phyloP scores from a whole-genome alignment of 345 rosid species.

The Hibiscus syriacus region DNA sequence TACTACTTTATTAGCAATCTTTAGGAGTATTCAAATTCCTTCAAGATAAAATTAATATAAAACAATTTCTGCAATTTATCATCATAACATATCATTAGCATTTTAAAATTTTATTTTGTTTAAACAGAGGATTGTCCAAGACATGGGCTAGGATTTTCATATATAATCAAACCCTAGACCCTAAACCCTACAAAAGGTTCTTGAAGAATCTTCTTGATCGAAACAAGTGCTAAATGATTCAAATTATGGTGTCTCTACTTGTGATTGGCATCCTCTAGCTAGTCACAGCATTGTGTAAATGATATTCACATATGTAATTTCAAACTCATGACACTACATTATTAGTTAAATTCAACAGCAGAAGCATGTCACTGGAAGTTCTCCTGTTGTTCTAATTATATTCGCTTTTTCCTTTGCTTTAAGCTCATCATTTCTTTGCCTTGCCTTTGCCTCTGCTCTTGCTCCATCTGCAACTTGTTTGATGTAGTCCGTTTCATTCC shows the following conservation, averaged over 20 bases:
- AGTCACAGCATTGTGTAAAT: neutral
- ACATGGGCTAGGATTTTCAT: neutral
- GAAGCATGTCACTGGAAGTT: too few species aligned
- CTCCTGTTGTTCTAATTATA: too few species aligned
- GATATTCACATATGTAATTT: neutral
- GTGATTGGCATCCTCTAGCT: neutral
- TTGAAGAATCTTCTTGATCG: neutral
- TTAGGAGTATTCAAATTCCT: neutral
- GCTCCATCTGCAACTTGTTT: constrained; percentile 43
- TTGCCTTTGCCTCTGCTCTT: constrained; percentile 47
- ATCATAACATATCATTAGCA: neutral
- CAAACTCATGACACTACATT: neutral
- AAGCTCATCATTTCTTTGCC: too few species aligned
- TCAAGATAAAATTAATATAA: neutral
- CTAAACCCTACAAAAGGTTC: neutral
- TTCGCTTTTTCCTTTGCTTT: too few species aligned
- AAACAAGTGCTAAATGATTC: neutral
- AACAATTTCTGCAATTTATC: neutral
- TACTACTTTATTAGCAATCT: neutral
- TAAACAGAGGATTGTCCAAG: neutral
- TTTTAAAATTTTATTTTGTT: neutral
- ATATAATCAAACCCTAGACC: neutral
- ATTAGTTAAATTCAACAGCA: constrained; percentile 31
- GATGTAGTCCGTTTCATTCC: constrained; percentile 31
- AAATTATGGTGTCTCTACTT: neutral